Percentiles rank a stretch among this genome's conserved stretches.
Conservation (phyloP, 257 asterid genomes). For the Anisodus acutangulus region DNA sequence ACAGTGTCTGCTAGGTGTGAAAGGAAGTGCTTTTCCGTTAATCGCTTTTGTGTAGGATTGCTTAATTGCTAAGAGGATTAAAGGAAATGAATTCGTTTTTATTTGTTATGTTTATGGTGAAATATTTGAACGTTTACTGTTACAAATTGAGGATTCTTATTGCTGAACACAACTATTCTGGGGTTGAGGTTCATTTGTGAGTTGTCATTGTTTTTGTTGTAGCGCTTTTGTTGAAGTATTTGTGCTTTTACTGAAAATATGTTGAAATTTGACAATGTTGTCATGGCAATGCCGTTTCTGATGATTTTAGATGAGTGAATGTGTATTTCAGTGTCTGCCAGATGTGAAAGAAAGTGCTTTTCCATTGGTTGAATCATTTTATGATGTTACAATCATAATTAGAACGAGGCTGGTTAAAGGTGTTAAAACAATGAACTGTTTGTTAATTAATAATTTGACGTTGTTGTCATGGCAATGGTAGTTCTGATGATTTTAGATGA, state of each 20-base stretch:
- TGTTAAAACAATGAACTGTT: neutral
- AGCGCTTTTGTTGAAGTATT: neutral
- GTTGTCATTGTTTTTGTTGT: neutral
- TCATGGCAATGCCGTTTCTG: neutral
- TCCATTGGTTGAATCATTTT: neutral
- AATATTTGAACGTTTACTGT: neutral
- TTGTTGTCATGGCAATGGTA: neutral
- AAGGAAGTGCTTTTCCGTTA: too few species aligned
- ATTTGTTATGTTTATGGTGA: neutral
- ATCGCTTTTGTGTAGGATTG: too few species aligned
- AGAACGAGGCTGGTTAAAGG: neutral
- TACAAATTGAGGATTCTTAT: constrained; percentile 16
- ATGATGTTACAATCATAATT: neutral
- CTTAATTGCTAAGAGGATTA: too few species aligned
- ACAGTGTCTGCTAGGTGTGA: too few species aligned
- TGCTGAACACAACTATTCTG: neutral
- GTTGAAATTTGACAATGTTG: neutral
- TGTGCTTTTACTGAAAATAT: neutral
- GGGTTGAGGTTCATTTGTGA: constrained; percentile 6
- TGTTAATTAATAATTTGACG: neutral
- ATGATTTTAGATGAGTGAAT: neutral
- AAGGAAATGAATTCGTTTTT: neutral
- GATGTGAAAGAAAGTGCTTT: neutral
- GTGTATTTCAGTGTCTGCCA: neutral
- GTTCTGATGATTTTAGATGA: constrained; percentile 5